Evolutionary conservation across 2,329 filamentous ascomycete species (phyloP), one percentile per base, ranked within the genome.

Genomic region (Fulvia fulva): DNA sequence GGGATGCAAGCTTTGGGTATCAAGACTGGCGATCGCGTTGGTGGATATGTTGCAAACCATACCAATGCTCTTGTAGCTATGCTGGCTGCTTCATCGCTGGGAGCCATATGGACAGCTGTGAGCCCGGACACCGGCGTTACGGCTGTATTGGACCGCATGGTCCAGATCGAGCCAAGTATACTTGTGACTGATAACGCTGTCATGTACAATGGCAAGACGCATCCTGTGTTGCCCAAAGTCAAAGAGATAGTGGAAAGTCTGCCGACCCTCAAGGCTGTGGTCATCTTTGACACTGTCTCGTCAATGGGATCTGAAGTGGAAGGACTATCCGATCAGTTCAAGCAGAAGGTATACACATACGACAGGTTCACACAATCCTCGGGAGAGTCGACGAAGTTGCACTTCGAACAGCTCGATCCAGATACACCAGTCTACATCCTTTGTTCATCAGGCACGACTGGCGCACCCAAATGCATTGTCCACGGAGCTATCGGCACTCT

Each of bases 351-450:
- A 1, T 66, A 61, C 43, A 59, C 63, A 16, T 70, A 69, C 54
- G 57, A 59, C 21, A 59, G 49, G 26, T 71, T 71, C 69, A 75
- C 65, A 61, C 64, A 52, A 56, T 74, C 75, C 56, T 80, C 87
- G 46, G 61, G 25, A 34, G 54, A 59, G 34, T 53, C 62, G 23
- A 45, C 57, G 32, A 51, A 62, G 34, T 60, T 72, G 8, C 53
- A 63, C 22, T 97, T 97, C 71, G 84, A 85, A 66, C 90, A 91
- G 71, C 82, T 97, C 8, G 82, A 85, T 0, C 87, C 94, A 1
- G 89, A 93, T 21, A 91, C 96, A 65, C 93, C 93, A 0, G 85
- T 97, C 3, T 97, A 97, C 70, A 91, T 99, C 47, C 82, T 97
- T 32, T 99, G 96, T 75, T 95, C 89, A 1, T 93, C 88, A 47